Base-by-base conservation (phyloP, 352 stramenopile species). In the Globisporangium abappressorium region DNA sequence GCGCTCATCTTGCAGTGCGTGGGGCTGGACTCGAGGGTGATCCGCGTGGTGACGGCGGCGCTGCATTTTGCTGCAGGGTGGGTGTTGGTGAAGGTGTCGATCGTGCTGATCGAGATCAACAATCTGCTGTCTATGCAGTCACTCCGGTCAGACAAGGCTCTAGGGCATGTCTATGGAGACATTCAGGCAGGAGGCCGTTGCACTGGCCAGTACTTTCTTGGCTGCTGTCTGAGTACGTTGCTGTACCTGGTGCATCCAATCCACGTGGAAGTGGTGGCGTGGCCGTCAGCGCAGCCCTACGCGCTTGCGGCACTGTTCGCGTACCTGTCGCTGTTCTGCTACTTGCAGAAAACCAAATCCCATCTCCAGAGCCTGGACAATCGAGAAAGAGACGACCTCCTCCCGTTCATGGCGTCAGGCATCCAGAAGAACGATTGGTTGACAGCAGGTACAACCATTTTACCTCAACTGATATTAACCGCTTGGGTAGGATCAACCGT, bases 261-360 rank as follows among this genome's bases (percentile, higher is more conserved):
- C 43, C 70, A 90, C 49, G 77, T 90, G 12, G 38, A 47, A 47
- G 38, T 47, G 14, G 38, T 47, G 38, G 38, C 38, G 15, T 47
- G 38, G 38, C 79, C 84, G 30, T 93, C 84, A 0, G 82, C 80
- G 1, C 81, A 93, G 66, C 83, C 86, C 1, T 93, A 94, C 57
- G 68, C 84, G 2, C 70, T 91, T 15, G 77, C 77, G 5, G 74
- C 75, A 5, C 47, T 91, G 11, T 90, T 93, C 57, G 75, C 74
- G 14, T 71, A 82, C 57, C 57, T 91, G 11, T 73, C 74, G 5
- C 36, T 89, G 1, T 76, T 73, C 33, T 64, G 76, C 12, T 75
- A 84, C 59, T 26, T 41, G 34, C 46, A 12, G 41, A 47, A 55
- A 1, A 24, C 77, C 30, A 49, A 26, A 28, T 28, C 33, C 36